Percentiles rank a stretch among this genome's conserved stretches.
Evolutionary conservation across 306 rosid species (phyloP).

Genomic region (Hippophae rhamnoides): DNA sequence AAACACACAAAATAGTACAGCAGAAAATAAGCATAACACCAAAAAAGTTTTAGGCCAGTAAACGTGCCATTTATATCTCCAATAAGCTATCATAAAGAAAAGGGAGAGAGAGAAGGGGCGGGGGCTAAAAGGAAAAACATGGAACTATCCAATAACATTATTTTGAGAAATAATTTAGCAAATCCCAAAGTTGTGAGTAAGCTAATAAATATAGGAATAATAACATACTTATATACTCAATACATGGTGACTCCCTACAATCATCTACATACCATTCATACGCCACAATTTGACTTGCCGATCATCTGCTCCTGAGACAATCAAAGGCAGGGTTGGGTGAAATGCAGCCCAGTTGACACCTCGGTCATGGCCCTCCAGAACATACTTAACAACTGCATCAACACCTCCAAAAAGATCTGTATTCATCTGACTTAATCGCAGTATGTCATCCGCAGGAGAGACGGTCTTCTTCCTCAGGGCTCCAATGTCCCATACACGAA

Average conservation of each 20-base stretch:
- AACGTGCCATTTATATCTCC: no score
- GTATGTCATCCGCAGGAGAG: slow-evolving; percentile 73
- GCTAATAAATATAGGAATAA: neutral
- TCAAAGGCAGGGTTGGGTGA: slow-evolving; percentile 80
- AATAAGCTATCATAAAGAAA: no score
- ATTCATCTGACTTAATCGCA: slow-evolving; percentile 82
- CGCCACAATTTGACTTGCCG: slow-evolving; percentile 90
- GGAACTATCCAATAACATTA: no score
- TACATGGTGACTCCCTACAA: neutral
- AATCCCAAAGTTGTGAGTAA: no score
- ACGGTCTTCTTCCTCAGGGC: slow-evolving; percentile 74
- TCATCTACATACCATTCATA: slow-evolving; percentile 51
- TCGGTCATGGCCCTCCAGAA: slow-evolving; percentile 89
- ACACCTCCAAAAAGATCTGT: slow-evolving; percentile 80
- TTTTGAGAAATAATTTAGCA: no score
- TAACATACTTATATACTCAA: neutral
- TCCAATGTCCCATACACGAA: slow-evolving; percentile 92
- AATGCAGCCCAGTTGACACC: slow-evolving; percentile 95
- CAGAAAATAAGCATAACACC: no score
- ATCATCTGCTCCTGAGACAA: slow-evolving; percentile 90
- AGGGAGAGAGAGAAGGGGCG: no score
- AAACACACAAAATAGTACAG: no score
- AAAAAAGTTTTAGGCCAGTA: no score
- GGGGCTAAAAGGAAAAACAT: no score
- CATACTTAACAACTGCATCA: slow-evolving; percentile 81